Evolutionary conservation across 371 early-diverging fungal species (phyloP).

Genomic region (Amoeboaphelidium protococcarum): DNA sequence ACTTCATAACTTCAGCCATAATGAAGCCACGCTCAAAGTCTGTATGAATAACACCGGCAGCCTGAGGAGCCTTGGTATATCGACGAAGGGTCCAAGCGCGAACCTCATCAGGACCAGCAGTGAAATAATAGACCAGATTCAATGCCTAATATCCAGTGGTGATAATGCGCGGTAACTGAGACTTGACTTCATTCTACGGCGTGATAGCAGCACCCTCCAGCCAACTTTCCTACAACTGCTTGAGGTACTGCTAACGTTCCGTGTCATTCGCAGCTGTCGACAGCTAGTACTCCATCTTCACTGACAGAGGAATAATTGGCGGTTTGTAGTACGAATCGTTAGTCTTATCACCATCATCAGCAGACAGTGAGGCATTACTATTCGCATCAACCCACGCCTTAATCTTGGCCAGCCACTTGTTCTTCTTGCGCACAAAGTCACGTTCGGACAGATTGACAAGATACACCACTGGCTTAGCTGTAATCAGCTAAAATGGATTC

Average conservation of each 20-base stretch:
- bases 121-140: slow-evolving; percentile 86
- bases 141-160: slow-evolving; percentile 70
- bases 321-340: not conserved
- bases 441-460: slow-evolving; percentile 77
- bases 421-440: slow-evolving; percentile 67
- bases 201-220: slow-evolving; percentile 8
- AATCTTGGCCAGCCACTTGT: slow-evolving; percentile 35
- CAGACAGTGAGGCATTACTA: slow-evolving; percentile 11
- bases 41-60: slow-evolving; percentile 83
- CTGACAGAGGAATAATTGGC: slow-evolving; percentile 1
- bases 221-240: slow-evolving; percentile 21
- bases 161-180: slow-evolving; percentile 69
- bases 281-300: slow-evolving; percentile 4
- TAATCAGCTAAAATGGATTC: slow-evolving; percentile 67
- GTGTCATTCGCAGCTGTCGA: slow-evolving; percentile 23
- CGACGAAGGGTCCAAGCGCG: slow-evolving; percentile 85
- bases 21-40: slow-evolving; percentile 95
- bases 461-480: slow-evolving; percentile 93
- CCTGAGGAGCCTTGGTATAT: slow-evolving; percentile 73
- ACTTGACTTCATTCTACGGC: too few species aligned
- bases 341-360: slow-evolving; percentile 12
- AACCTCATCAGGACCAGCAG: slow-evolving; percentile 81
- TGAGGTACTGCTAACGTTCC: slow-evolving; percentile 25
- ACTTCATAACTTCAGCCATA: slow-evolving; percentile 88
- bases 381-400: slow-evolving; percentile 7